Percentiles rank a stretch among this genome's conserved stretches.
Conservation (phyloP, 2,329 filamentous ascomycete genomes). For the Bipolaris victoriae region DNA sequence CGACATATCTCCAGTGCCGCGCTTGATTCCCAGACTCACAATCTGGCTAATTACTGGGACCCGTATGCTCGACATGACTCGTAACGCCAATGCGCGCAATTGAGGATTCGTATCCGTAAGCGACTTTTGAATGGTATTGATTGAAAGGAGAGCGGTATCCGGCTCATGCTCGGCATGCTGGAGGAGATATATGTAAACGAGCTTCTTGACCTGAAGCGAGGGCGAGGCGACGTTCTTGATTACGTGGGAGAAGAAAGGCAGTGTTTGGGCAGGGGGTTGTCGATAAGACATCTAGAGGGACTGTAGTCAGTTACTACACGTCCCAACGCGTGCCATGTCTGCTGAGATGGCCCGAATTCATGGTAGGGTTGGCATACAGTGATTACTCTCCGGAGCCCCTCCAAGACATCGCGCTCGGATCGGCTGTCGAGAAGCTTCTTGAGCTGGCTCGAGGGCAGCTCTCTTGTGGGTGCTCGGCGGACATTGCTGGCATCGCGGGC, state of each 20-base stretch:
- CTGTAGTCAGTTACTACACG: slow-evolving; percentile 27
- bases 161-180: slow-evolving; percentile 93
- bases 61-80: slow-evolving; percentile 96
- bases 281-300: slow-evolving; percentile 88
- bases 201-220: slow-evolving; percentile 93
- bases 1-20: slow-evolving; percentile 91
- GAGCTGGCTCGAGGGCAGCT: slow-evolving; percentile 80
- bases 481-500: slow-evolving; percentile 79
- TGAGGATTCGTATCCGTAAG: slow-evolving; percentile 91
- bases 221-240: slow-evolving; percentile 97
- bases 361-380: slow-evolving; percentile 65
- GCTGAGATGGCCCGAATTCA: not conserved
- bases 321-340: slow-evolving; percentile 6
- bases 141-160: slow-evolving; percentile 91
- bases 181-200: slow-evolving; percentile 97
- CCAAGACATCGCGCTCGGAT: slow-evolving; percentile 88
- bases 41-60: slow-evolving; percentile 98
- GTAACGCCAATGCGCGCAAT: slow-evolving; percentile 86
- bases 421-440: slow-evolving; percentile 95
- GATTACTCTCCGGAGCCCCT: slow-evolving; percentile 86
- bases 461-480: slow-evolving; percentile 63
- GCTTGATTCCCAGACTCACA: slow-evolving; percentile 93
- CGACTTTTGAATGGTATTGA: slow-evolving; percentile 99
- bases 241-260: slow-evolving; percentile 95
- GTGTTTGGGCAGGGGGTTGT: slow-evolving; percentile 69